A percentile compares a stretch with the other conserved stretches of the same genome.
Conservation (phyloP, 257 asterid genomes). For the Pogostemon cablin region DNA sequence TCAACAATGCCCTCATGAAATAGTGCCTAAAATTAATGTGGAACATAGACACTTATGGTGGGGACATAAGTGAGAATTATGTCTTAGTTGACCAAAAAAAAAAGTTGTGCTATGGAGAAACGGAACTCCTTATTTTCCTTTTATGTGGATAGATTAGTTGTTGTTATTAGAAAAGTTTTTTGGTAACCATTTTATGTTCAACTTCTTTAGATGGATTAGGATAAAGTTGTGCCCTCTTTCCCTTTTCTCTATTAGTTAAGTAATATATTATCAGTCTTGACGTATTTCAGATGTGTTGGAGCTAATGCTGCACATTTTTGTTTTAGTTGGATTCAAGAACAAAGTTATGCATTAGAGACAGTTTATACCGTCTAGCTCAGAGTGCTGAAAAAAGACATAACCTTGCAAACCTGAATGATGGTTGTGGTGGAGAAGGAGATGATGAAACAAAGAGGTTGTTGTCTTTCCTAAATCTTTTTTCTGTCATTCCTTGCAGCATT, state of each 20-base stretch:
- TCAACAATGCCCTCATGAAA: not conserved
- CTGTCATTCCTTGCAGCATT: not conserved
- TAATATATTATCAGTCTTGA: no score
- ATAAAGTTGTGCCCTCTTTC: no score
- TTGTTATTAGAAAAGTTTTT: no score
- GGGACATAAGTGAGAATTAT: no score
- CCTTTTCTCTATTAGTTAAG: no score
- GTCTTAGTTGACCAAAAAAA: no score
- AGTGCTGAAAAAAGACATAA: conserved; percentile 83
- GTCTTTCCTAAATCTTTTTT: conserved; percentile 4
- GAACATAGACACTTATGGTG: no score
- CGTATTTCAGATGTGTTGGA: not conserved
- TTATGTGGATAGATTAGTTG: no score
- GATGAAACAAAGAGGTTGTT: conserved; percentile 35
- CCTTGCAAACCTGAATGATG: conserved; percentile 36
- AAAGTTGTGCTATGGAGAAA: no score
- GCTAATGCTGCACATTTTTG: conserved; percentile 27
- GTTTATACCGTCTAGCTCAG: conserved; percentile 85
- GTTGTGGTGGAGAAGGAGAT: conserved; percentile 38
- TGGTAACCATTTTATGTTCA: no score
- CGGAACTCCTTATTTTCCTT: no score
- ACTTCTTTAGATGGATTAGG: no score
- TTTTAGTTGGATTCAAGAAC: conserved; percentile 79
- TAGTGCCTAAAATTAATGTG: not conserved
- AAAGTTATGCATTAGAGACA: conserved; percentile 86